phyloP scores from a whole-genome alignment of 148 eudicot species.

The Vaccinium corymbosum region DNA sequence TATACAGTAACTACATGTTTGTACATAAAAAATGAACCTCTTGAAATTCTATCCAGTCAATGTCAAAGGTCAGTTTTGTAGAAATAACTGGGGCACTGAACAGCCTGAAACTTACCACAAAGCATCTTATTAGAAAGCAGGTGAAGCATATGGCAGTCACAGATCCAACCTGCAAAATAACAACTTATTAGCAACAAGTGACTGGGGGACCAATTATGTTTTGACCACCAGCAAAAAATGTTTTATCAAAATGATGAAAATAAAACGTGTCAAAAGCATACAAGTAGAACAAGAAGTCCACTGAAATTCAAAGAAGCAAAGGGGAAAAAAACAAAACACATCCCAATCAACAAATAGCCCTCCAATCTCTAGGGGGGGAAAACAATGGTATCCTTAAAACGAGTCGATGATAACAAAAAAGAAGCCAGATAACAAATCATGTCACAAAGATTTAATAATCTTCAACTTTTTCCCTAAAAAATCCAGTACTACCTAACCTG shows the following conservation, averaged over 20 bases:
- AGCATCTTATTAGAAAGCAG: constrained; percentile 77
- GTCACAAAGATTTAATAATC: background rate
- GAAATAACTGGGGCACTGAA: constrained; percentile 2
- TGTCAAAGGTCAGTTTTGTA: background rate
- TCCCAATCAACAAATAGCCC: background rate
- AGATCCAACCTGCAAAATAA: constrained; percentile 75
- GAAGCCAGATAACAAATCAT: background rate
- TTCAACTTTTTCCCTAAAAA: background rate
- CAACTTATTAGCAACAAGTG: constrained; percentile 16
- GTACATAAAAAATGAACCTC: background rate
- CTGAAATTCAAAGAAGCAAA: background rate
- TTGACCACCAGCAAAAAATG: background rate
- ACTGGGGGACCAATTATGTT: background rate
- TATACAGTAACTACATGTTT: background rate
- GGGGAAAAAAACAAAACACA: background rate
- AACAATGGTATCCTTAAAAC: background rate
- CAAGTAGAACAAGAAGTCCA: constrained; percentile 4
- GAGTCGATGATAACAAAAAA: background rate
- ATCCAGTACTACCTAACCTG: background rate
- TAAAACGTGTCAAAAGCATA: background rate
- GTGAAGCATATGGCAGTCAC: constrained; percentile 76
- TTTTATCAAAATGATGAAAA: background rate
- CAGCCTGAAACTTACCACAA: constrained; percentile 54
- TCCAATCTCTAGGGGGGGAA: background rate
- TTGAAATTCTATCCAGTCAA: background rate